phyloP scores from a whole-genome alignment of 345 rosid genomes.

The Moricandia moricandioides region DNA sequence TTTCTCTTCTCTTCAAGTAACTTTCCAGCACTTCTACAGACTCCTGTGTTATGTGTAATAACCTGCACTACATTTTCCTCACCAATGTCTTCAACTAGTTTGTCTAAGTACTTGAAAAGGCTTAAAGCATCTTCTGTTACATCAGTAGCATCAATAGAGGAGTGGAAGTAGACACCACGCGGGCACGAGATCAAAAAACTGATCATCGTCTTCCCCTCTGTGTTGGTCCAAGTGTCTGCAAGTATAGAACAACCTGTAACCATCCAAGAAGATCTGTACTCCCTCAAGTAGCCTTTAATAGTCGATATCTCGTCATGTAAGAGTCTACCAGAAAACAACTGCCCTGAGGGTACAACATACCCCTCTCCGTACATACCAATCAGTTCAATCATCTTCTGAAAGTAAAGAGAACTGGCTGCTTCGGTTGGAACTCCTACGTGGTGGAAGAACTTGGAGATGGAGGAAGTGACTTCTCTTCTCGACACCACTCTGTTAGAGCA shows the following conservation, averaged over 20 bases:
- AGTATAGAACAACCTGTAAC: slow-evolving; percentile 53
- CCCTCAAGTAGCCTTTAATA: slow-evolving; percentile 45
- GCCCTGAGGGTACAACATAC: slow-evolving; percentile 47
- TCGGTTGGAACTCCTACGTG: slow-evolving; percentile 53
- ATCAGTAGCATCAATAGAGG: slow-evolving; percentile 65
- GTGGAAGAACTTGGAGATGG: slow-evolving; percentile 61
- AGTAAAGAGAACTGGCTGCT: slow-evolving; percentile 56
- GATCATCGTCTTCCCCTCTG: slow-evolving; percentile 54
- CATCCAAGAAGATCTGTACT: slow-evolving; percentile 49
- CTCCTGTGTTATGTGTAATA: slow-evolving; percentile 51
- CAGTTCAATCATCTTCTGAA: slow-evolving; percentile 56
- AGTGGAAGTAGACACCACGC: slow-evolving; percentile 56
- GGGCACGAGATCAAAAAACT: slow-evolving; percentile 67
- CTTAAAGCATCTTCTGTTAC: slow-evolving; percentile 50
- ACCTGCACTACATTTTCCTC: slow-evolving; percentile 77
- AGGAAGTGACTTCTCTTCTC: slow-evolving; percentile 50
- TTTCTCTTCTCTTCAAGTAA: slow-evolving; percentile 74
- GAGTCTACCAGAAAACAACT: slow-evolving; percentile 45
- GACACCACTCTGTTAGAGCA: slow-evolving; percentile 40
- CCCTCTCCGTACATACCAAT: slow-evolving; percentile 55
- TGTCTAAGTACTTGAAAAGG: slow-evolving; percentile 58
- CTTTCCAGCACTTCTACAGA: slow-evolving; percentile 66
- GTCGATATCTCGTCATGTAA: slow-evolving; percentile 53
- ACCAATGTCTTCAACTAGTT: slow-evolving; percentile 70
- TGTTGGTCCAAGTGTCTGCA: slow-evolving; percentile 69